Conservation (phyloP, 305 asterid genomes). For the Plantago rigida region DNA sequence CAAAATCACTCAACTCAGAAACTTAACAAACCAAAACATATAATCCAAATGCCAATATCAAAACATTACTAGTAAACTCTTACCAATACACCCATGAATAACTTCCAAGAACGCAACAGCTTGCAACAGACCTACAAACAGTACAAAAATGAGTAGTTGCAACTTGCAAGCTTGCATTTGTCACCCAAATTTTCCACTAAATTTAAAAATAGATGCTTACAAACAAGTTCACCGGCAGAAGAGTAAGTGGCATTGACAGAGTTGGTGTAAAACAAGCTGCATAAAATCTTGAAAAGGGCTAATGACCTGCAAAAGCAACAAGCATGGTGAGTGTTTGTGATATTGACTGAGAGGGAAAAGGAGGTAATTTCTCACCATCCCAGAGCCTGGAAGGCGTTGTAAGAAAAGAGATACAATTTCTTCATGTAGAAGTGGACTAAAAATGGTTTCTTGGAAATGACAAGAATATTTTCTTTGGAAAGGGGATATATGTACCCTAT, state of each 20-base stretch:
- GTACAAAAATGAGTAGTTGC: not conserved
- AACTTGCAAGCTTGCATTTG: too few relatives aligned
- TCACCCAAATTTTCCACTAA: not conserved
- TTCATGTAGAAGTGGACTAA: conserved; percentile 20
- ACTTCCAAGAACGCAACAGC: conserved; percentile 82
- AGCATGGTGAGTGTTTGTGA: conserved; percentile 4
- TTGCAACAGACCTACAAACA: conserved; percentile 62
- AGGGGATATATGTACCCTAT: not conserved
- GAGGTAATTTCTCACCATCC: conserved; percentile 47
- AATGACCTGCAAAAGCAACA: conserved; percentile 43
- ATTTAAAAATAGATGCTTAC: conserved; percentile 32
- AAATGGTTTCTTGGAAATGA: not conserved
- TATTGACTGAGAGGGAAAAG: not conserved
- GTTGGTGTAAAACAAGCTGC: conserved; percentile 38
- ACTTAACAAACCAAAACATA: not conserved
- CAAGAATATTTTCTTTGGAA: conserved; percentile 1
- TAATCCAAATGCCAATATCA: too few relatives aligned
- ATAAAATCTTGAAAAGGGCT: conserved; percentile 48
- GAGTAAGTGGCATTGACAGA: conserved; percentile 53
- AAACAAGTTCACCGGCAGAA: conserved; percentile 61
- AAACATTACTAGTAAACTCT: not conserved
- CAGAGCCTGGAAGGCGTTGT: conserved; percentile 51
- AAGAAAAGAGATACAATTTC: conserved; percentile 50
- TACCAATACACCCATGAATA: conserved; percentile 79
- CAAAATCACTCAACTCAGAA: conserved; percentile 9